These are phyloP conservation scores for Fusarium coicis DNA, from an alignment of 2,329 filamentous ascomycete genomes.

Conservation along the genomic window DNA sequence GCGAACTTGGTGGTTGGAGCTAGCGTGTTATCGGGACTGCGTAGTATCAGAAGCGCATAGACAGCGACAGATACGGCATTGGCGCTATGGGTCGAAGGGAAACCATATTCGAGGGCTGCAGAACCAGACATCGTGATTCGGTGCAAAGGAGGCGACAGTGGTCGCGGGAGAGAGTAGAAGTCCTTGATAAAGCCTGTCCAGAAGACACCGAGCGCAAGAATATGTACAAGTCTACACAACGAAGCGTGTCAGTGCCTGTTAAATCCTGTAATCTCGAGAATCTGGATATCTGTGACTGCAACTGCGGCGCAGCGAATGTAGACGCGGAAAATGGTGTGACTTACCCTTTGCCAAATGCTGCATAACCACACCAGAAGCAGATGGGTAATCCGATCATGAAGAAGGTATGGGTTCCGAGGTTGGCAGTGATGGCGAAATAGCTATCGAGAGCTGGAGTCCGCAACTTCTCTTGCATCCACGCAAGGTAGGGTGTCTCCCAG, in stretches of 20 bases:
- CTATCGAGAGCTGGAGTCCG: conserved; percentile 89
- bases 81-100: conserved; percentile 95
- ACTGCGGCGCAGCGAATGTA: conserved; percentile 7
- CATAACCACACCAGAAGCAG: conserved; percentile 95
- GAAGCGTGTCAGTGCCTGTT: conserved; percentile 32
- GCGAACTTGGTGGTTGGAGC: conserved; percentile 66
- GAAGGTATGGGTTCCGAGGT: conserved; percentile 97
- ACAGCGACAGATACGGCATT: conserved; percentile 95
- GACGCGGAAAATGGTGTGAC: conserved; percentile 47
- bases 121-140: conserved; percentile 98
- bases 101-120: conserved; percentile 94
- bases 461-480: conserved; percentile 81
- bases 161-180: conserved; percentile 89
- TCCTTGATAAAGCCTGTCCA: conserved; percentile 96
- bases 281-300: not conserved
- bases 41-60: conserved; percentile 80
- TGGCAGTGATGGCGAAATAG: conserved; percentile 97
- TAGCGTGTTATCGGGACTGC: conserved; percentile 71
- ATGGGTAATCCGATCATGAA: conserved; percentile 97
- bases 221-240: conserved; percentile 70
- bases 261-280: not conserved
- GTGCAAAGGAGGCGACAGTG: conserved; percentile 89
- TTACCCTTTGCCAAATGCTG: conserved; percentile 86
- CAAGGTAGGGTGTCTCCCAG: conserved; percentile 95
- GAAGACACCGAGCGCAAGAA: conserved; percentile 82